Evolutionary conservation across 345 rosid genomes (phyloP), one percentile per base, ranked within the genome.

Genomic region (Eucalyptus cloeziana): DNA sequence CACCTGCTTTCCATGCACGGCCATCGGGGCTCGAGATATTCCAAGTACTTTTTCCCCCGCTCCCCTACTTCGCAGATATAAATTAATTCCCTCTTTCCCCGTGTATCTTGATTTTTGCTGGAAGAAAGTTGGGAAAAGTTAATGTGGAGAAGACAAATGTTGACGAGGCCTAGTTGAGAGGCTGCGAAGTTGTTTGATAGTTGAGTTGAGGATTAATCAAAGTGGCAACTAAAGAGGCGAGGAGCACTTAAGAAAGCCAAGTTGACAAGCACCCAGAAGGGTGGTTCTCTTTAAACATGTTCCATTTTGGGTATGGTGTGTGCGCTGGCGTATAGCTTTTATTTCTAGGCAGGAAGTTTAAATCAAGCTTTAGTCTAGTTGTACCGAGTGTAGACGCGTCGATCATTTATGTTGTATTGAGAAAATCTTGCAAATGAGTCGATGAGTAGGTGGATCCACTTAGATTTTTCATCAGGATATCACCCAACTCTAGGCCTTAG

Each of bases 1-100:
- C 92, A 91, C 83, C 79, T 92, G 94, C 80, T 87, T 33, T 87
- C 58, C 94, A 91, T 92, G 93, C 93, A 91, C 64, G 89, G 86
- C 43, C 76, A 71, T 89, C 62, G 92, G 80, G 49, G 80, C 87
- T 33, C 58, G 91, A 76, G 89, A 64, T 25, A 50, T 87, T 90
- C 27, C 44, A 85, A 88, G 87, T 31, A 86, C 87, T 43, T n/a
- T 64, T n/a, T n/a, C 80, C 43, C 81, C 24, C 81, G 7, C 25
- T 5, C 25, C 31, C 15, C 31, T 30, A 52, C 81, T 71, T 71
- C 7, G 25, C 81, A 71, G 7, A 33, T 33, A 71, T 17, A 71
- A 71, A 37, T 33, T 17, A 71, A 71, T 19, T 33, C 81, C 81
- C 81, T 33, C 44, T 71, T 71, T 71, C 37, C 81, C 81, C 10